Evolutionary conservation across 2,329 filamentous ascomycete genomes (phyloP), one percentile per base, ranked within the genome.

Genomic region (Sarocladium brachiariae): DNA sequence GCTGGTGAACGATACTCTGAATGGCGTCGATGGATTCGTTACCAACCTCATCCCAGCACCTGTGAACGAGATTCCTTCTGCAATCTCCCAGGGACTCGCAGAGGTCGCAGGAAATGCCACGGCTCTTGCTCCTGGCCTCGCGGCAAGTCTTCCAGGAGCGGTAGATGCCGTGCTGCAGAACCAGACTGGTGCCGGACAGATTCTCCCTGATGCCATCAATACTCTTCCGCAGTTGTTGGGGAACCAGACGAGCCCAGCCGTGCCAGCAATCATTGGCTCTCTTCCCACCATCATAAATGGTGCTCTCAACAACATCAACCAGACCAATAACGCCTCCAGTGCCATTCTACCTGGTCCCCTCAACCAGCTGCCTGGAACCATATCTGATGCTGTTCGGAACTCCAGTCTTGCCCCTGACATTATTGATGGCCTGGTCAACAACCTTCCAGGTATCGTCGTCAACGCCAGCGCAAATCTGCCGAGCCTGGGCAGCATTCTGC

Each of bases 91-190:
- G 7, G 46, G 25, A 14, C 18, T 49, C 9, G 46, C 30, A 6
- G 33, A 49, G 16, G 16, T 31, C 13, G 21, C 31, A 8, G 46
- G 46, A 6, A 37, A 49, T 24, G 46, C 30, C 18, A 37, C 24
- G 3, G 21, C n/a, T 9, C 14, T 37, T 7, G 16, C 10, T 21
- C 46, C 46, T 35, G 46, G 46, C 11, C 46, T 49, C 19, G 46
- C 46, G 4, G 46, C 6, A 27, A 49, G 31, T 19, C 33, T 49
- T 14, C 46, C 46, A n/a, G 46, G 33, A 4, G 30, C 33, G 16
- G 46, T 49, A 11, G 37, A 49, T 37, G 31, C 18, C 18, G 46
- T 49, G 13, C 31, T 49, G 6, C 46, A 49, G 33, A 49, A 49
- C 19, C 46, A 49, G 33, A 49, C 46, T 25, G 46, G 31, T n/a